Percentiles rank a stretch among this genome's conserved stretches.
phyloP scores from a whole-genome alignment of 2,329 filamentous ascomycete species.

The Clonostachys rosea region DNA sequence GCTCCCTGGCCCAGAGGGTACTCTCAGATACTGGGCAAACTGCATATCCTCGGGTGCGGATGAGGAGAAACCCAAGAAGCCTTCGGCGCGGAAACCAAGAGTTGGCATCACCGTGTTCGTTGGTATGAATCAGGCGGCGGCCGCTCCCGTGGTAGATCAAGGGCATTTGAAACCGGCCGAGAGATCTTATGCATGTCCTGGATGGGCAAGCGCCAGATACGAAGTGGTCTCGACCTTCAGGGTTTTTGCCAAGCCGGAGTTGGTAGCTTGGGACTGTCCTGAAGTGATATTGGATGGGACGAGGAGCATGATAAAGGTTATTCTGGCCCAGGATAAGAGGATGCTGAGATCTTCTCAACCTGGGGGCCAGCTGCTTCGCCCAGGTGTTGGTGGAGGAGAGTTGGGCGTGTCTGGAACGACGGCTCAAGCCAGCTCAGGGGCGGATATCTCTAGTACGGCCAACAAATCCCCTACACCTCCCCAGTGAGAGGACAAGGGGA shows the following conservation, averaged over 20 bases:
- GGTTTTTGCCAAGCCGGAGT: constrained; percentile 29
- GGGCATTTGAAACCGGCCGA: constrained; percentile 13
- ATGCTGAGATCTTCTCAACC: constrained; percentile 20
- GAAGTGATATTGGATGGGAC: constrained; percentile 36
- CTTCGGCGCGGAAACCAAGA: constrained; percentile 21
- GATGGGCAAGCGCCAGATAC: constrained; percentile 40
- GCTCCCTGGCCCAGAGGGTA: constrained; percentile 61
- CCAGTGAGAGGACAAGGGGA: no score
- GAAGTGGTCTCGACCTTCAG: constrained; percentile 35
- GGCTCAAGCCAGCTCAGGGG: no score
- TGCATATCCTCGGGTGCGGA: constrained; percentile 24
- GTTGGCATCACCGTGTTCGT: constrained; percentile 44
- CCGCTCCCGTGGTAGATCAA: neutral
- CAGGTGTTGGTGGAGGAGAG: no score
- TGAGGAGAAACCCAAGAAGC: constrained; percentile 9
- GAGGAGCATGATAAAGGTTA: constrained; percentile 29
- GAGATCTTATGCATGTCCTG: constrained; percentile 35
- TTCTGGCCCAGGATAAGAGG: constrained; percentile 29
- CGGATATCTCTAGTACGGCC: no score
- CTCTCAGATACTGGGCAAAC: constrained; percentile 50
- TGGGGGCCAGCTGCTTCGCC: neutral
- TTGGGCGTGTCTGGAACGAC: no score
- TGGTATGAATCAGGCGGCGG: constrained; percentile 16
- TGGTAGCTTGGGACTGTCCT: constrained; percentile 44
- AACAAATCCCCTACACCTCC: no score